phyloP scores from a whole-genome alignment of 495 filamentous ascomycete species.

The Hypoxylon lenormandii region DNA sequence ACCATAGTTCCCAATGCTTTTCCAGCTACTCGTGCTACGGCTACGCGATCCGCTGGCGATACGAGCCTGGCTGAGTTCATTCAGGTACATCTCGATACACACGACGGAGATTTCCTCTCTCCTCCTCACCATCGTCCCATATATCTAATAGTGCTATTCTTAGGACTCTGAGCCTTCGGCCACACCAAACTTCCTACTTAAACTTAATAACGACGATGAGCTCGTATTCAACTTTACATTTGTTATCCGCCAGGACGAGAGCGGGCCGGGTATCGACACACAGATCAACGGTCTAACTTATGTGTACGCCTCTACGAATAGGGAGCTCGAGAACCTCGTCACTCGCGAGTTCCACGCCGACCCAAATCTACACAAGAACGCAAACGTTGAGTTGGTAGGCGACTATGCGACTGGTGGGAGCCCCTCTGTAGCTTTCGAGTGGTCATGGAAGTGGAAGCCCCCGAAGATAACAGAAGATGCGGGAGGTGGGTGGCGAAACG shows the following conservation, averaged over 20 bases:
- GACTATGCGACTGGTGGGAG: conserved; percentile 85
- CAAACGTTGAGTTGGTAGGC: conserved; percentile 91
- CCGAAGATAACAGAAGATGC: conserved; percentile 85
- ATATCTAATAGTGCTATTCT: conserved; percentile 33
- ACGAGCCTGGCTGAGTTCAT: conserved; percentile 85
- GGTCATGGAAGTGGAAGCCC: conserved; percentile 96
- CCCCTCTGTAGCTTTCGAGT: conserved; percentile 87
- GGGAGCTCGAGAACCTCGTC: conserved; percentile 91
- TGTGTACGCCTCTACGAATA: conserved; percentile 83
- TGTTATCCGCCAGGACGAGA: conserved; percentile 77
- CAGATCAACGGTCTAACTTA: conserved; percentile 90
- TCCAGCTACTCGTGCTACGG: conserved; percentile 82
- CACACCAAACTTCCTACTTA: conserved; percentile 81
- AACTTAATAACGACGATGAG: conserved; percentile 89
- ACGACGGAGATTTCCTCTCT: conserved; percentile 12
- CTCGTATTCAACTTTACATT: conserved; percentile 93
- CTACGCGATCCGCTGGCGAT: conserved; percentile 79
- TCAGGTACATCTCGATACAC: conserved; percentile 70
- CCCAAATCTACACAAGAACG: conserved; percentile 95
- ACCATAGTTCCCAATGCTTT: conserved; percentile 88
- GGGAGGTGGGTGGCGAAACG: conserved; percentile 92
- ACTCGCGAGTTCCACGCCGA: conserved; percentile 96
- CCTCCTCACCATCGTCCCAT: background rate
- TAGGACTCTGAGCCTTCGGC: conserved; percentile 82
- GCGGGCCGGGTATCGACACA: conserved; percentile 71